Evolutionary conservation across 1,284 basidiomycete species (phyloP).

Genomic region (Irpex lacteus): DNA sequence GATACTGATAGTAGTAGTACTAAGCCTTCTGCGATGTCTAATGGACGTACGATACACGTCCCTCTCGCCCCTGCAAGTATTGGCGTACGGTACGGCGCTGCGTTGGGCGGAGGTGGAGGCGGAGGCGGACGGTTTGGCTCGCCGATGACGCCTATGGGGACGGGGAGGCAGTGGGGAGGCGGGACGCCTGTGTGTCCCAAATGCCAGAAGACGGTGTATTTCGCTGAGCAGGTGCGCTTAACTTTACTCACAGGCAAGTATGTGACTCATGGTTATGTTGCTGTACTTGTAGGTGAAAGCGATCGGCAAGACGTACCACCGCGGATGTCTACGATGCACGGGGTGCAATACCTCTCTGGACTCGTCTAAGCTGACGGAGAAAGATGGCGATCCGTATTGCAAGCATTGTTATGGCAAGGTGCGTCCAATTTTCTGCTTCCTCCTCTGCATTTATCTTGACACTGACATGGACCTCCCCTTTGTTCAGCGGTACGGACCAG

Average conservation of each 20-base stretch:
- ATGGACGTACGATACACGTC: constrained; percentile 11
- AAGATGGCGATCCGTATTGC: constrained; percentile 69
- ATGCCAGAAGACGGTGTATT: constrained; percentile 60
- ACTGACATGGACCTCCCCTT: not conserved
- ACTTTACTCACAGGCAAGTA: not conserved
- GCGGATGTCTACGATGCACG: constrained; percentile 68
- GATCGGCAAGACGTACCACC: constrained; percentile 73
- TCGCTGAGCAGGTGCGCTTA: constrained; percentile 54
- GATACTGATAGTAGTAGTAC: not conserved
- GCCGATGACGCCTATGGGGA: constrained; percentile 24
- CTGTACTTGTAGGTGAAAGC: constrained; percentile 59
- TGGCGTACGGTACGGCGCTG: constrained; percentile 51
- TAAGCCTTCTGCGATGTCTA: not conserved
- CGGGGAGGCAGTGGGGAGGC: constrained; percentile 39
- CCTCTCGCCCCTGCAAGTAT: constrained; percentile 41
- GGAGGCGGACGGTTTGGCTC: constrained; percentile 24
- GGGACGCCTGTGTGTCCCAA: constrained; percentile 53
- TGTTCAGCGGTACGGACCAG: constrained; percentile 65
- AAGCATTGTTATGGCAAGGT: constrained; percentile 73
- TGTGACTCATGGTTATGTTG: not conserved
- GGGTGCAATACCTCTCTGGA: constrained; percentile 67
- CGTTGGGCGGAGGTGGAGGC: constrained; percentile 30
- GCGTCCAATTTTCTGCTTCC: constrained; percentile 15
- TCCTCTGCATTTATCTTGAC: no score
- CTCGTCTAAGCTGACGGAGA: constrained; percentile 67